Evolutionary conservation across 805 yeast species (phyloP), one percentile per base, ranked within the genome.

Genomic region (Lachancea meyersii): DNA sequence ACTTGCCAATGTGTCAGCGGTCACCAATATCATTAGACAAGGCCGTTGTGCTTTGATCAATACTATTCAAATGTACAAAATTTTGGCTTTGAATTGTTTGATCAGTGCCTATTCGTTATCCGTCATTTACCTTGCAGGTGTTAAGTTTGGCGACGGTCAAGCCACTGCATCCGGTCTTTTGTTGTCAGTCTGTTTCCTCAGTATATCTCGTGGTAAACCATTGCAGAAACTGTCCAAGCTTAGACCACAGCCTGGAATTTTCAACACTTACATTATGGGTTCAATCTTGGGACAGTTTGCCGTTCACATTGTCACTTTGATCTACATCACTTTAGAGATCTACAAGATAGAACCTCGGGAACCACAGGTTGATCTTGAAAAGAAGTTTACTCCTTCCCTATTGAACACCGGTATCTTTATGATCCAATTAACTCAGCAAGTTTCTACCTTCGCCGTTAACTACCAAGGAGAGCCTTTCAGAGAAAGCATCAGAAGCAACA

Each of bases 61-160:
- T 14, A 93, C 98, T 7, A 89, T 93, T 61, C 98, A 93, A 70
- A 93, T 93, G 98, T 93, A 93, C 76, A 93, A 93, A 71, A 93
- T 93, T 58, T 71, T 93, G 61, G 98, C 98, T 0, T 75, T 93
- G 70, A 93, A 93, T 67, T 93, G 97, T 77, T 74, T 93, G 71
- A 88, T 93, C 67, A 82, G 95, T 52, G 98, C 98, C 24, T 93
- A 93, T 64, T 88, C 97, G 2, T 73, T 91, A 57, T 86, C 96
- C 33, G 96, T 93, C 31, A 77, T 93, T 60, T 93, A 86, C 65
- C 73, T 93, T 56, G 97, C 97, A 11, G 98, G 98, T 67, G 94
- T 93, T 58, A 93, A 93, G 68, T 87, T 91, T 64, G 97, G 98
- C 56, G 98, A 93, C 67, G 94, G 87, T 24, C 98, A 93, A 71